Evolutionary conservation across 768 basidiomycete species (phyloP).

Genomic region (Kondoa malvinella): DNA sequence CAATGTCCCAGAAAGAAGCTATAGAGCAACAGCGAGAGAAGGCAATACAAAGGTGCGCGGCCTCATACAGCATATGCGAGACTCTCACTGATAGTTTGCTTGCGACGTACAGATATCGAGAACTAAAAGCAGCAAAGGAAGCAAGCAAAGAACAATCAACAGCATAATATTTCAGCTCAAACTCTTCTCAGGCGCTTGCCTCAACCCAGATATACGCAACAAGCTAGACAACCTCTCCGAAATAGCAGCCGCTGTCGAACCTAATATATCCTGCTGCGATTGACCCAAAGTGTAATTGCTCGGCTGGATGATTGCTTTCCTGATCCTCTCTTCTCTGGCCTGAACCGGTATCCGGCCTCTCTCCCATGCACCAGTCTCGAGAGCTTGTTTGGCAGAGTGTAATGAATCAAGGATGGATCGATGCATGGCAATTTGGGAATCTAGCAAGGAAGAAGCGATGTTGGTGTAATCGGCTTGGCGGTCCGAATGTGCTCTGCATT

Average conservation of each 20-base stretch:
- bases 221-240: neutral
- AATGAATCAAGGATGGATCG: neutral
- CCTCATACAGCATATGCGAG: neutral
- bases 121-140: neutral
- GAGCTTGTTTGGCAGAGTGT: neutral
- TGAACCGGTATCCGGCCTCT: neutral
- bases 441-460: neutral
- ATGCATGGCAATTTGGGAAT: neutral
- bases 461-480: neutral
- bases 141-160: neutral
- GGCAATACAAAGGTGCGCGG: neutral
- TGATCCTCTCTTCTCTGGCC: neutral
- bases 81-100: neutral
- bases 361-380: neutral
- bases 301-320: neutral
- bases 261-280: neutral
- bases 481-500: neutral
- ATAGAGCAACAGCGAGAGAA: neutral
- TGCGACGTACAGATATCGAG: neutral
- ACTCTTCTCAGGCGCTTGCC: neutral
- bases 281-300: constrained; percentile 5
- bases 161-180: neutral
- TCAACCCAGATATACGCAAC: neutral
- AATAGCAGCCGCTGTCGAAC: too few relatives aligned
- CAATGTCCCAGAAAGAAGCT: neutral